Evolutionary conservation across 371 early-diverging fungal species (phyloP).

Genomic region (Mortierella sp.): DNA sequence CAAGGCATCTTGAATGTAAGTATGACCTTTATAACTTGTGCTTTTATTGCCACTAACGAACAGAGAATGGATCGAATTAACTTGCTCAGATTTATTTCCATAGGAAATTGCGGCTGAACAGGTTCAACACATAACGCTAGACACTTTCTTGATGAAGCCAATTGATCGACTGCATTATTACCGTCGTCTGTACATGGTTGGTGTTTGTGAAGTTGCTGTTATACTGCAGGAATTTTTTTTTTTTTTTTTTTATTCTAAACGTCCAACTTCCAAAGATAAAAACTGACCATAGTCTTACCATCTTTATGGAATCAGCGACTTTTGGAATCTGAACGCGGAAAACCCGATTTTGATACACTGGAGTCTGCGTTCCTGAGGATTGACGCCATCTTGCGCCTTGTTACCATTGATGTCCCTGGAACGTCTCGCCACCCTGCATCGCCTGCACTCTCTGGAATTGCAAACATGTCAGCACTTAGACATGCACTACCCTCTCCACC

Average conservation of each 20-base stretch:
- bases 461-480: slow-evolving; percentile 44
- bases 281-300: neutral
- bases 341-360: slow-evolving; percentile 41
- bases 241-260: neutral
- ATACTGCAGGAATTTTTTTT: neutral
- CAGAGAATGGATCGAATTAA: neutral
- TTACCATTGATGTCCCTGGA: slow-evolving; percentile 52
- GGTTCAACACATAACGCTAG: slow-evolving; percentile 51
- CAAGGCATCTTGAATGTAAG: slow-evolving; percentile 50
- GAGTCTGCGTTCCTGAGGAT: slow-evolving; percentile 54
- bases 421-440: slow-evolving; percentile 57
- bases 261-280: no score
- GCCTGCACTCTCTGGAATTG: slow-evolving; percentile 50
- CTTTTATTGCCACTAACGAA: neutral
- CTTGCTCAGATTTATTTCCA: neutral
- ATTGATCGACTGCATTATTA: slow-evolving; percentile 55
- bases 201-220: neutral
- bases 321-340: slow-evolving; percentile 48
- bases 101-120: slow-evolving; percentile 53
- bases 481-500: slow-evolving; percentile 50
- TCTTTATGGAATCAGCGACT: slow-evolving; percentile 31
- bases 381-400: slow-evolving; percentile 47
- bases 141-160: slow-evolving; percentile 54
- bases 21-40: neutral
- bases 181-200: slow-evolving; percentile 53